Evolutionary conservation across 1,284 basidiomycete genomes (phyloP), one percentile per base, ranked within the genome.

Genomic region (Mrakiaceae sp.): DNA sequence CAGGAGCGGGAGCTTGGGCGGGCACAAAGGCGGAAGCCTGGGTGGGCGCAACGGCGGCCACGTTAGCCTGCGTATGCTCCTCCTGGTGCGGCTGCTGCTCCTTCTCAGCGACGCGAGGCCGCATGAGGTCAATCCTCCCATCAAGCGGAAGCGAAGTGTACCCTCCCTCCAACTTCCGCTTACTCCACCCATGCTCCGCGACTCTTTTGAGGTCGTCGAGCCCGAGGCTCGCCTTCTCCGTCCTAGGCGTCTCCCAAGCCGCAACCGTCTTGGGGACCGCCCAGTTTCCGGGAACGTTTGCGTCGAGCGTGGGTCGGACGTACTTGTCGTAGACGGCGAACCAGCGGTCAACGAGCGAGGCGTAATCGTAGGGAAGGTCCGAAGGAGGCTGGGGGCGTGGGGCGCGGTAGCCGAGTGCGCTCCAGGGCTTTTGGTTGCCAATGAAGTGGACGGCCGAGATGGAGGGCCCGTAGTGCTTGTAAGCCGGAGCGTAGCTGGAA

Each of bases 371-470:
- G 56, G 71, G 68, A 66, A 68, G 56, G 68, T 70, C 66, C 70
- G 71, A 68, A 66, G 72, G 62, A 43, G 74, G 69, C 8, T 16
- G 10, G 16, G 87, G 82, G 68, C 73, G 70, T 7, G 76, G 72
- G 4, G 84, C 79, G 48, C 88, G 85, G 74, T 79, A 83, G 49
- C 10, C 1, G 82, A 75, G 60, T 91, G 80, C 27, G 83, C 82
- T 53, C 95, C 95, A 98, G 9, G 95, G 95, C 77, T 98, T 98
- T 75, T 88, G 83, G 14, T 84, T 81, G 3, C 95, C 95, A 70
- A 98, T 97, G 72, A 98, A 98, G 76, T 98, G 95, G 61, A 97
- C 84, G 62, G 86, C 85, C 64, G 85, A 86, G 75, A 97, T 95
- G 69, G 87, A 82, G 60, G 87, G 83, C 9, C 93, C 93, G 73